Evolutionary conservation across 768 basidiomycete genomes (phyloP), one percentile per base, ranked within the genome.

Genomic region (Podaxis carcinomalis): DNA sequence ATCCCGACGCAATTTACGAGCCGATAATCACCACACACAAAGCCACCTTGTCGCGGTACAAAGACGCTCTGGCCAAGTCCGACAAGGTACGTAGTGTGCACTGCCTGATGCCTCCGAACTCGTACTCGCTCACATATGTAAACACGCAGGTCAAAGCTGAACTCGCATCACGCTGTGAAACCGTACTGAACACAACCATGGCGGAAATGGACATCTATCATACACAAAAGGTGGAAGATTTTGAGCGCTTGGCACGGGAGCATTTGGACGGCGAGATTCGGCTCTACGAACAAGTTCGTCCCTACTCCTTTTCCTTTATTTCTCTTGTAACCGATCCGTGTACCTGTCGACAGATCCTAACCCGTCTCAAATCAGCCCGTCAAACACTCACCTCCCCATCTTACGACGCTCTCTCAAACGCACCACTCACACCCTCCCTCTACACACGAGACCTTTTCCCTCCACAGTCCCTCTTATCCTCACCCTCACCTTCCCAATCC

Each of bases 121-220:
- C 19, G 3, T 44, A 6, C 42, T 19, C 42, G 7, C 42, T 44
- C 14, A 44, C 42, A 2, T 7, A 44, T 42, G 32, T 11, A 6
- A 42, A 42, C 40, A 32, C 13, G 28, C 68, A 89, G 86, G 70
- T 80, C 13, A 78, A 88, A 65, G 85, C 88, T 51, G 86, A 89
- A 16, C 73, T 88, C 63, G 84, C 85, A 1, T 80, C 84, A 2
- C 83, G 93, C 19, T 93, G 90, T 69, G 93, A 95, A 73, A 94
- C 93, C 0, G 90, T 93, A 5, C 75, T 95, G 27, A 94, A 95
- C 70, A 86, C 85, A 7, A 93, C 92, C 1, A 88, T 93, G 85
- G 90, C 93, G 0, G 92, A 95, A 75, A 86, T 94, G 78, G 89
- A 91, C 53, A 85, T 81, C 1, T 90, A 92, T 65, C 90, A 92